Base-by-base conservation (phyloP, 2,329 filamentous ascomycete genomes). In the Colletotrichum orchidophilum region DNA sequence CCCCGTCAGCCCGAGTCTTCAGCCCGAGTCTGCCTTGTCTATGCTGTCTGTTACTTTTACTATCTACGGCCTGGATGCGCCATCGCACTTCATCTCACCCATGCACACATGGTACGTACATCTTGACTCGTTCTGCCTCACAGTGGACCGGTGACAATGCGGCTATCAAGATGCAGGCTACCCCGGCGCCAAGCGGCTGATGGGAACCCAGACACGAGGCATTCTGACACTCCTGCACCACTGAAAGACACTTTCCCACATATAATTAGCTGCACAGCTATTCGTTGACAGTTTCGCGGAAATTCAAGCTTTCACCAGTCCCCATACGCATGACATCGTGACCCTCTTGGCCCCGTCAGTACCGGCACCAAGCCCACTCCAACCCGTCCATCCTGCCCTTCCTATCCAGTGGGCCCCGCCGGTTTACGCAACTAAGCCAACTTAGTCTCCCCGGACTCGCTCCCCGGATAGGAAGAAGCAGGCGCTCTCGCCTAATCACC, bases 251-350 rank as follows among this genome's bases (percentile, higher is more conserved):
- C 21, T 21, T 26, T 27, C 21, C 21, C 55, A 27, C 39, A 60
- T 8, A 35, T n/a, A 42, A 7, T 7, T 46, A 46, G 39, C 39
- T 46, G 12, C 18, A n/a, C 39, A 46, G 39, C 39, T 46, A 15
- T n/a, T 8, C 50, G 21, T 13, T 15, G 42, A 21, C 33, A 29
- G 54, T 29, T 42, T 11, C 18, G 15, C 27, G 13, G 24, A 46
- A 15, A 61, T n/a, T 67, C 58, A 71, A 71, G 68, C 68, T 68
- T 71, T 63, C 26, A 26, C 58, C 64, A 21, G 27, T 58, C 68
- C 27, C 68, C 68, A 46, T 63, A 21, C 58, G 39, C 58, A 71
- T 71, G 64, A 71, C 68, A 71, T 71, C 39, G 68, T 49, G 35
- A 42, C 58, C 68, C 15, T 55, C 68, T 63, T 71, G 68, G 64